A percentile compares a stretch with the other conserved stretches of the same genome.
Conservation (phyloP, 2,329 filamentous ascomycete genomes). For the Endoconidiophora laricicola region DNA sequence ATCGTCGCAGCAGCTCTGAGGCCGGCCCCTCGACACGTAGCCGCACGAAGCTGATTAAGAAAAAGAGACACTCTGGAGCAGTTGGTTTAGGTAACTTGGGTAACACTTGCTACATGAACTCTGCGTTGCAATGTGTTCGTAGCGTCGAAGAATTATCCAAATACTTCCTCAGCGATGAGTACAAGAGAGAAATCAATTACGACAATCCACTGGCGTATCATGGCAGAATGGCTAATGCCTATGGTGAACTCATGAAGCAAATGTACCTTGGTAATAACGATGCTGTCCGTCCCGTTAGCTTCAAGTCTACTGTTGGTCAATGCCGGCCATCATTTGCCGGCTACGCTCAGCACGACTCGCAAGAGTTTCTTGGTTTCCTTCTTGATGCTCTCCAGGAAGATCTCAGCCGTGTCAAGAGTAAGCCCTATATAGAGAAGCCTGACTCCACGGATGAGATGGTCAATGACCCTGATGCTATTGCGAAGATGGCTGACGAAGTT, state of each 20-base stretch:
- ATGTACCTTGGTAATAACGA: slow-evolving; percentile 57
- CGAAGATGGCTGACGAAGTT: slow-evolving; percentile 70
- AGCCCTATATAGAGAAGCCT: slow-evolving; percentile 93
- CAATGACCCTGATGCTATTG: slow-evolving; percentile 61
- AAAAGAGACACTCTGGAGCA: slow-evolving; percentile 55
- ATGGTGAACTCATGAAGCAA: slow-evolving; percentile 56
- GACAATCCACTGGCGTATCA: slow-evolving; percentile 73
- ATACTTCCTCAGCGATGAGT: slow-evolving; percentile 67
- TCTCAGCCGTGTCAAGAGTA: slow-evolving; percentile 81
- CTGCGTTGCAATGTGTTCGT: slow-evolving; percentile 82
- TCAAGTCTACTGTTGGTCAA: slow-evolving; percentile 36
- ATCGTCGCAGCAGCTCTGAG: slow-evolving; percentile 50
- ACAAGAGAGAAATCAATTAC: slow-evolving; percentile 66
- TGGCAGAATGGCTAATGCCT: slow-evolving; percentile 73
- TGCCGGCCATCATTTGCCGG: slow-evolving; percentile 78
- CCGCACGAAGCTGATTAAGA: slow-evolving; percentile 49
- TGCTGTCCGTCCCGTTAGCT: slow-evolving; percentile 54
- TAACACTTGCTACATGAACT: slow-evolving; percentile 99
- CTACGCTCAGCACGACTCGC: slow-evolving; percentile 91
- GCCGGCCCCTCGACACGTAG: slow-evolving; percentile 52
- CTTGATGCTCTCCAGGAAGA: slow-evolving; percentile 92
- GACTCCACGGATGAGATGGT: slow-evolving; percentile 97
- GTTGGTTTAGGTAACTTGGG: slow-evolving; percentile 80
- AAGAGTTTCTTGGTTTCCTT: slow-evolving; percentile 89
- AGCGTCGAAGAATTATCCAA: slow-evolving; percentile 86